Evolutionary conservation across 306 rosid genomes (phyloP).

Genomic region (Cucurbita moschata): DNA sequence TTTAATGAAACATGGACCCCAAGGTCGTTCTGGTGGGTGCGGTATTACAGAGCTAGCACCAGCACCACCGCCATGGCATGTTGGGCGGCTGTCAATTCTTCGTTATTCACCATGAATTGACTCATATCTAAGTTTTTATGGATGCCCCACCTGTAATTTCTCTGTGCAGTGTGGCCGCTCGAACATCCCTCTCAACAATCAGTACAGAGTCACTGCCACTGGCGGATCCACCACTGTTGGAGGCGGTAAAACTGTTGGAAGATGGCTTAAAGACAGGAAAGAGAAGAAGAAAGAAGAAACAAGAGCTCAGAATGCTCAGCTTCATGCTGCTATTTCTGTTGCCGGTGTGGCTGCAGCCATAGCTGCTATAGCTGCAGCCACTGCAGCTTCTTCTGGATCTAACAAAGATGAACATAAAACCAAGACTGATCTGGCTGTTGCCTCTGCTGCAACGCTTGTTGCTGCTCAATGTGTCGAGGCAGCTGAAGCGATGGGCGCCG

Average conservation of each 20-base stretch:
- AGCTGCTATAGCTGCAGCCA: conserved; percentile 75
- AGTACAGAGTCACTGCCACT: conserved; percentile 22
- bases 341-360: conserved; percentile 85
- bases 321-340: conserved; percentile 82
- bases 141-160: conserved; percentile 9
- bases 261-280: conserved; percentile 87
- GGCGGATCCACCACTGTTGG: conserved; percentile 14
- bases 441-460: conserved; percentile 81
- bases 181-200: conserved; percentile 23
- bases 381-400: conserved; percentile 56
- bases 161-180: conserved; percentile 44
- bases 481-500: conserved; percentile 85
- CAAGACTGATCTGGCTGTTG: conserved; percentile 76
- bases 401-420: conserved; percentile 63
- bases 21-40: conserved; percentile 1
- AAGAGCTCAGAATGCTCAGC: conserved; percentile 83
- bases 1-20: conserved; percentile 6
- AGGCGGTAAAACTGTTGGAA: conserved; percentile 72
- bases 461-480: conserved; percentile 95
- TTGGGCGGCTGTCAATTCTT: background rate
- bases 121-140: background rate
- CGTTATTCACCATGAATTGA: background rate
- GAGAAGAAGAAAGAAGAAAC: conserved; percentile 93
- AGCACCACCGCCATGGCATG: conserved; percentile 2
- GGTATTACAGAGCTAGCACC: background rate